Percentiles rank a stretch among this genome's conserved stretches.
These are phyloP conservation scores for Cryphonectria nitschkei DNA, from an alignment of 2,329 filamentous ascomycete genomes.

Conservation along the genomic window DNA sequence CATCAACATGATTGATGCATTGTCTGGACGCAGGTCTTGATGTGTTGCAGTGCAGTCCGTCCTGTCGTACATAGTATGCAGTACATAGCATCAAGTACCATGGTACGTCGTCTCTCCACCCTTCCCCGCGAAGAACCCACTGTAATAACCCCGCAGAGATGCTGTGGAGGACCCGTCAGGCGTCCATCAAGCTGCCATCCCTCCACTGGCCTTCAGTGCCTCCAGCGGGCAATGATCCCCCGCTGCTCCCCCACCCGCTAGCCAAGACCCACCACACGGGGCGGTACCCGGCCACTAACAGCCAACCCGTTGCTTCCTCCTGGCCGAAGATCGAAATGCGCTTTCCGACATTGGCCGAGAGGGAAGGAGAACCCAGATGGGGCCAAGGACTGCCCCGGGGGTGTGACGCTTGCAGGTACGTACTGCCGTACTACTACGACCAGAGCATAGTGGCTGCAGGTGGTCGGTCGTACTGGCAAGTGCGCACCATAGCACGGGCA, in stretches of 20 bases:
- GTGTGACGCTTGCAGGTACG: conserved; percentile 15
- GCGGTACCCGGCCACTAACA: conserved; percentile 8
- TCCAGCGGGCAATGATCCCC: neutral
- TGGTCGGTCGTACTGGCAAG: too few species aligned
- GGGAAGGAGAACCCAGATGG: neutral
- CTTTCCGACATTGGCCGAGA: conserved; percentile 25
- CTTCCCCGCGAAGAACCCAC: conserved; percentile 15
- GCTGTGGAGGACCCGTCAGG: neutral
- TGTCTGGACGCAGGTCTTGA: neutral
- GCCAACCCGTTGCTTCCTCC: conserved; percentile 9
- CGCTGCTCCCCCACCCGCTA: neutral
- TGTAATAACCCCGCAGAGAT: neutral
- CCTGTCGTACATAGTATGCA: too few species aligned
- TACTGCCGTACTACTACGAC: conserved; percentile 7
- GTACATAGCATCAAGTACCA: neutral
- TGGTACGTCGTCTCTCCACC: neutral
- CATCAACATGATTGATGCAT: neutral
- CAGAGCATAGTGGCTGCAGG: neutral
- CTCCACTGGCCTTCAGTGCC: neutral
- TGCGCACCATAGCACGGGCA: too few species aligned
- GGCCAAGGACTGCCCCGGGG: neutral
- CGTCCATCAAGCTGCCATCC: neutral
- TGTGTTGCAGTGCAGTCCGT: neutral
- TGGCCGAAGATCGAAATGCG: conserved; percentile 16
- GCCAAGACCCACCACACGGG: neutral